Percentiles rank a stretch among this genome's conserved stretches.
These are phyloP conservation scores for Trichopus zeylanicus DNA, from an alignment of 116 monocot genomes.

Conservation along the genomic window DNA sequence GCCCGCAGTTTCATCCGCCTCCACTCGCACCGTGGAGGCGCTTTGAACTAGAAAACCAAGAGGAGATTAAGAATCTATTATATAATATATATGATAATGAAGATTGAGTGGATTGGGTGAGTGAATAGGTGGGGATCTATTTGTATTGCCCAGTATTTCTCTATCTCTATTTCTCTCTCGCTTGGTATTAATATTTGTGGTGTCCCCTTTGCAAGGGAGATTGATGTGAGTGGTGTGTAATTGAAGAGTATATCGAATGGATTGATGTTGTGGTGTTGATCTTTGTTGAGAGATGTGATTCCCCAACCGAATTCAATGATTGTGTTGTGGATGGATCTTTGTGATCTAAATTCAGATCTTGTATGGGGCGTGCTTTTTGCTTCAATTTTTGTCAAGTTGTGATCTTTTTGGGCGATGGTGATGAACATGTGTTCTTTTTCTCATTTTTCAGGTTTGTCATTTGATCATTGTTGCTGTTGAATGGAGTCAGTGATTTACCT, in stretches of 20 bases:
- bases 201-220: background rate
- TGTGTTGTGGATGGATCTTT: too few species aligned
- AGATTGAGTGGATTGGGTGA: background rate
- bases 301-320: too few species aligned
- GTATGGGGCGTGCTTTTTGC: too few species aligned
- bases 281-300: too few species aligned
- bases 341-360: too few species aligned
- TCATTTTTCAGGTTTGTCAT: too few species aligned
- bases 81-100: background rate
- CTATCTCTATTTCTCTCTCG: background rate
- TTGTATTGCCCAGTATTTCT: background rate
- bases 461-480: too few species aligned
- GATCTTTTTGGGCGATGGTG: too few species aligned
- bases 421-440: too few species aligned
- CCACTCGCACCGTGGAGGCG: constrained; percentile 19
- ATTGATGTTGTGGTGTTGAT: too few species aligned
- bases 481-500: too few species aligned
- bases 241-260: background rate
- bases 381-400: too few species aligned
- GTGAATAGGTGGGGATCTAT: background rate
- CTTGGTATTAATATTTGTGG: background rate
- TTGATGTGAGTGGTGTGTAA: constrained; percentile 2
- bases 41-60: background rate
- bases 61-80: background rate
- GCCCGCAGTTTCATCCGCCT: constrained; percentile 2